These are phyloP conservation scores for Aspergillus sclerotialis DNA, from an alignment of 2,329 filamentous ascomycete species.

Conservation along the genomic window DNA sequence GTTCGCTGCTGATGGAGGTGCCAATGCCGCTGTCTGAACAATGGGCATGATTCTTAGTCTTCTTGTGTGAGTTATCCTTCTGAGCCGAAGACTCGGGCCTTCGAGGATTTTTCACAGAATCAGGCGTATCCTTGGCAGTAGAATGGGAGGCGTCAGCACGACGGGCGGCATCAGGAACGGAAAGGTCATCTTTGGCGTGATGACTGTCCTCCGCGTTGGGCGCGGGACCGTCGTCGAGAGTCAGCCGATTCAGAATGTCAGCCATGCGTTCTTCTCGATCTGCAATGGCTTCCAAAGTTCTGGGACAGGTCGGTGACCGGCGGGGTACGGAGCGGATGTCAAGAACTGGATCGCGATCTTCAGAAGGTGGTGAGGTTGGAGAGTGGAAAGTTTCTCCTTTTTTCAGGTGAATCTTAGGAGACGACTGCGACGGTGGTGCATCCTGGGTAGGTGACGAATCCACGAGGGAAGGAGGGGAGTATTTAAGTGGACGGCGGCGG, in stretches of 20 bases:
- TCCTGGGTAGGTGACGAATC: conserved; percentile 13
- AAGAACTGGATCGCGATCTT: conserved; percentile 35
- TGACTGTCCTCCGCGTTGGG: conserved; percentile 31
- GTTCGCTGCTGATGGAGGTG: conserved; percentile 67
- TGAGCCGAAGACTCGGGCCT: conserved; percentile 22
- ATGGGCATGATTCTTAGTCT: conserved; percentile 55
- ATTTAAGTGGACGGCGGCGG: conserved; percentile 29
- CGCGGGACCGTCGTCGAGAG: conserved; percentile 49
- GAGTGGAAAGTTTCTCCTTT: conserved; percentile 63
- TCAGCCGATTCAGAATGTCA: conserved; percentile 58
- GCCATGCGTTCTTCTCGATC: conserved; percentile 63
- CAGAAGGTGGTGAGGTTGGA: conserved; percentile 32
- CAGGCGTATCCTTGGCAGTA: too few relatives aligned
- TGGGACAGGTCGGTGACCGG: conserved; percentile 56
- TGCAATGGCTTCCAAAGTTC: conserved; percentile 59
- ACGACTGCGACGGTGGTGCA: conserved; percentile 12
- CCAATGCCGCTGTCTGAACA: conserved; percentile 84
- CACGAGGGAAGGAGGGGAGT: conserved; percentile 19
- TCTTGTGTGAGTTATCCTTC: conserved; percentile 39
- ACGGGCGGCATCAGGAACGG: conserved; percentile 55
- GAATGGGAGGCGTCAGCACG: too few relatives aligned
- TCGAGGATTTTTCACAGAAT: conserved; percentile 25
- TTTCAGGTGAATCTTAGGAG: conserved; percentile 50
- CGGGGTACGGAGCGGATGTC: conserved; percentile 47
- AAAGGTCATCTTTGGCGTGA: conserved; percentile 51